phyloP scores from a whole-genome alignment of 768 basidiomycete species.

The Naganishia kalamii region DNA sequence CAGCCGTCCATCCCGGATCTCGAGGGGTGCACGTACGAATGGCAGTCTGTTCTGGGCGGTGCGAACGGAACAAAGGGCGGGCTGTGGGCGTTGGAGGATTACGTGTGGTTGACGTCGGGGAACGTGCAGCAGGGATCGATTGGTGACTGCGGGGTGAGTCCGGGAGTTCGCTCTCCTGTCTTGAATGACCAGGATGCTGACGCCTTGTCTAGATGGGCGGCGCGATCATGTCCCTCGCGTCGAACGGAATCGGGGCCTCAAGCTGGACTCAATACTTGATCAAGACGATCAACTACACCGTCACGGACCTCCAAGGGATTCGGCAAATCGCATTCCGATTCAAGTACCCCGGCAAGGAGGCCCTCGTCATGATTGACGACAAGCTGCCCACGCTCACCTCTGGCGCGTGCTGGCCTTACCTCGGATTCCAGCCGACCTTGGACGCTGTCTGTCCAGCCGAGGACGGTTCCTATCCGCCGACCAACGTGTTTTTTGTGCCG shows the following conservation, averaged over 20 bases:
- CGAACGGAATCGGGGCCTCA: background rate
- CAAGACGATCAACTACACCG: background rate
- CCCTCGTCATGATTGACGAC: slow-evolving; percentile 13
- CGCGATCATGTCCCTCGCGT: slow-evolving; percentile 2
- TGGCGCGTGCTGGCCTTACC: background rate
- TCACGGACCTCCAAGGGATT: background rate
- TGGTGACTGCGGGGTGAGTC: slow-evolving; percentile 6
- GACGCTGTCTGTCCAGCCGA: background rate
- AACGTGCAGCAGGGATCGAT: slow-evolving; percentile 1
- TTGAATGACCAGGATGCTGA: background rate
- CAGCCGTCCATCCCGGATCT: background rate
- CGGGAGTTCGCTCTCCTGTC: too few relatives aligned
- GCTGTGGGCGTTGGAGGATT: slow-evolving; percentile 8
- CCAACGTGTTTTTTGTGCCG: slow-evolving; percentile 8
- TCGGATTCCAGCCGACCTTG: background rate
- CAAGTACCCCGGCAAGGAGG: slow-evolving; percentile 6
- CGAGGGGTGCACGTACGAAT: background rate
- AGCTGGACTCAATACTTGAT: slow-evolving; percentile 3
- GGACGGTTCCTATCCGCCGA: background rate
- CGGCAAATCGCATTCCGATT: background rate
- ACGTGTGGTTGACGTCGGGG: slow-evolving; percentile 6
- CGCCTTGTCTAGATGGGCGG: background rate
- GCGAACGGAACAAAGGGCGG: background rate
- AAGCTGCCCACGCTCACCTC: background rate
- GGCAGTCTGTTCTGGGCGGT: background rate